phyloP scores from a whole-genome alignment of 768 basidiomycete genomes.

The Erythrobasidium yunnanense region DNA sequence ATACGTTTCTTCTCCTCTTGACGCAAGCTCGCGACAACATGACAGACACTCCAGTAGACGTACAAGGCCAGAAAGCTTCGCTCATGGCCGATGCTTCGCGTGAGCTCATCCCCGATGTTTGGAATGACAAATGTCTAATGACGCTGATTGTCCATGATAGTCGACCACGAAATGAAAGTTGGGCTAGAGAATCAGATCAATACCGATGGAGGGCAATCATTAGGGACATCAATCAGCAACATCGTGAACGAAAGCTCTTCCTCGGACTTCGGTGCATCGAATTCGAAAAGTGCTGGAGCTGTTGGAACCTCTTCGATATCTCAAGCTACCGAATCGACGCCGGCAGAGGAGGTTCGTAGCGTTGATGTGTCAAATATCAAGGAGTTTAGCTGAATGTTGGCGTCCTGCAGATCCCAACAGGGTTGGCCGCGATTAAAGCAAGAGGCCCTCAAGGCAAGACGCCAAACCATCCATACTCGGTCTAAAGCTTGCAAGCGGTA shows the following conservation, averaged over 20 bases:
- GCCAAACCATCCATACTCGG: neutral
- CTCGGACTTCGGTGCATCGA: too few relatives aligned
- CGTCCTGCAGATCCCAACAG: slow-evolving; percentile 15
- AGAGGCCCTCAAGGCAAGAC: neutral
- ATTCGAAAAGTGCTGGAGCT: too few relatives aligned
- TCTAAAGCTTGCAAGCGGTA: too few relatives aligned
- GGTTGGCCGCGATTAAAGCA: slow-evolving; percentile 14
- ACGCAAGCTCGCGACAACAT: neutral
- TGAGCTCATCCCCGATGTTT: neutral
- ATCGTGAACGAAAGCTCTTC: too few relatives aligned
- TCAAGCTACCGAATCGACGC: too few relatives aligned
- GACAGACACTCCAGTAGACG: neutral
- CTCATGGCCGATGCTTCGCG: slow-evolving; percentile 9
- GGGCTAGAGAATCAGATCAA: slow-evolving; percentile 19
- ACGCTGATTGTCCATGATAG: neutral
- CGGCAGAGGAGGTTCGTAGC: too few relatives aligned
- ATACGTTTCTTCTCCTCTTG: neutral
- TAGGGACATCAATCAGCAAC: neutral
- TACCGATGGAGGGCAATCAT: neutral
- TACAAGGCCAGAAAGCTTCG: neutral
- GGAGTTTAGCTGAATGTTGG: neutral
- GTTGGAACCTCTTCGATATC: too few relatives aligned
- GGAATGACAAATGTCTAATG: neutral
- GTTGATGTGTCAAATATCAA: too few relatives aligned
- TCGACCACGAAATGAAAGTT: slow-evolving; percentile 3